Base-by-base conservation (phyloP, 768 basidiomycete genomes). In the Pleurotus tuber-regium region DNA sequence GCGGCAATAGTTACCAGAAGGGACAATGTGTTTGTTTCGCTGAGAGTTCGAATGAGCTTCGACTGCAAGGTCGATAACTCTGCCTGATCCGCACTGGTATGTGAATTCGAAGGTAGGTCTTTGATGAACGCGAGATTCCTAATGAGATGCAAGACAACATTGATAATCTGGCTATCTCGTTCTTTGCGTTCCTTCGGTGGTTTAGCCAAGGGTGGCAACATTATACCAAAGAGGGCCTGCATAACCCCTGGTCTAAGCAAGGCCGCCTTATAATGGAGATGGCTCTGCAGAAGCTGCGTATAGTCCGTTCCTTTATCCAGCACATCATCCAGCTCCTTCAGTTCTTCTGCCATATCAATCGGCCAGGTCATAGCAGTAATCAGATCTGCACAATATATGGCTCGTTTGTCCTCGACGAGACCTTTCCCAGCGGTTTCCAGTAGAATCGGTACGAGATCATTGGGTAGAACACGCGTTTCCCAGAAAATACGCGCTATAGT, bases 361-460 rank as follows among this genome's bases (percentile, higher is more conserved):
- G 97, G 97, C 97, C 97, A 99, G 1, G 96, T 98, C 90, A 99
- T 91, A 0, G 95, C 94, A 0, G 92, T 90, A 64, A 98, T 86
- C 19, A 99, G 74, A 64, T 98, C 97, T 6, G 84, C 86, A 56
- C 86, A 88, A 0, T 86, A 82, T 23, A 96, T 79, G 0, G 91
- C 92, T 42, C 89, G 76, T 59, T 86, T 89, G 67, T 93, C 89
- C 57, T 92, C 89, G 26, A 88, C 83, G 18, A 75, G 67, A 0
- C 89, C 89, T 46, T 82, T 80, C 9, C 89, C 89, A 1, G 89
- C 88, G 0, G 91, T 93, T 53, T 79, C 79, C 43, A 90, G 75
- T 10, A 98, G 74, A 50, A 98, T 88, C 14, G 92, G 88, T 16
- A 98, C 70, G 43, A 98, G 74, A 68, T 98, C 96, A 57, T 92